These are phyloP conservation scores for Endoconidiophora laricicola DNA, from an alignment of 2,329 filamentous ascomycete genomes.

Conservation along the genomic window DNA sequence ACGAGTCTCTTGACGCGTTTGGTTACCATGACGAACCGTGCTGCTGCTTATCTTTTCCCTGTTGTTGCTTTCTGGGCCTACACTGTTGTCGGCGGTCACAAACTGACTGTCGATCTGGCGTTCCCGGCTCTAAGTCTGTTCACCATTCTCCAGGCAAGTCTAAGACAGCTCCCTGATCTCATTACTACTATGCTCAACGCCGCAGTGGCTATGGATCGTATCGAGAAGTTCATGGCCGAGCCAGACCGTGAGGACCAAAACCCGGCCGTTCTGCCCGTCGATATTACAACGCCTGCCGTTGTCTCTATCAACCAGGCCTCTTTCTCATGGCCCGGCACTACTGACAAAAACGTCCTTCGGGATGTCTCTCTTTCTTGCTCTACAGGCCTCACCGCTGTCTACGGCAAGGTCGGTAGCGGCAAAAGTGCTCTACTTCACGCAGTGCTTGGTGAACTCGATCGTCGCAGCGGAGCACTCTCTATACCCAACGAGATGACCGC, in stretches of 20 bases:
- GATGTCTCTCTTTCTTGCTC: slow-evolving; percentile 30
- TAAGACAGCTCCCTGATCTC: slow-evolving; percentile 59
- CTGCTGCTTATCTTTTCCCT: slow-evolving; percentile 60
- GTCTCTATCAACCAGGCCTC: slow-evolving; percentile 46
- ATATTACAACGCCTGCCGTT: slow-evolving; percentile 16
- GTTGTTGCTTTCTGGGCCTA: slow-evolving; percentile 70
- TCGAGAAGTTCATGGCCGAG: slow-evolving; percentile 75
- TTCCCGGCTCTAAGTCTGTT: slow-evolving; percentile 80
- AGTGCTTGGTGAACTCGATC: slow-evolving; percentile 49
- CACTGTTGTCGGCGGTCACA: slow-evolving; percentile 50
- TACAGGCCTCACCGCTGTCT: slow-evolving; percentile 36
- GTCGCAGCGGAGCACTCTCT: slow-evolving; percentile 32
- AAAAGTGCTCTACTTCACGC: slow-evolving; percentile 45
- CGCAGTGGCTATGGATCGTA: slow-evolving; percentile 62
- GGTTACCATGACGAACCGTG: slow-evolving; percentile 52
- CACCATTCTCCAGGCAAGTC: slow-evolving; percentile 51
- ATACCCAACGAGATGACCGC: slow-evolving; percentile 34
- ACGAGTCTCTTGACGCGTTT: slow-evolving; percentile 44
- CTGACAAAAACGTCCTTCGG: slow-evolving; percentile 32
- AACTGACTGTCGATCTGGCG: slow-evolving; percentile 62
- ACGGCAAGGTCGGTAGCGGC: slow-evolving; percentile 42
- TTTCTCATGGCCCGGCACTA: slow-evolving; percentile 61
- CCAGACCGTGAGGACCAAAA: slow-evolving; percentile 50
- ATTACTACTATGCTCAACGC: slow-evolving; percentile 68
- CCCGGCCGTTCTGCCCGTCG: slow-evolving; percentile 20